phyloP scores from a whole-genome alignment of 768 basidiomycete genomes.

The Russula olivacea region DNA sequence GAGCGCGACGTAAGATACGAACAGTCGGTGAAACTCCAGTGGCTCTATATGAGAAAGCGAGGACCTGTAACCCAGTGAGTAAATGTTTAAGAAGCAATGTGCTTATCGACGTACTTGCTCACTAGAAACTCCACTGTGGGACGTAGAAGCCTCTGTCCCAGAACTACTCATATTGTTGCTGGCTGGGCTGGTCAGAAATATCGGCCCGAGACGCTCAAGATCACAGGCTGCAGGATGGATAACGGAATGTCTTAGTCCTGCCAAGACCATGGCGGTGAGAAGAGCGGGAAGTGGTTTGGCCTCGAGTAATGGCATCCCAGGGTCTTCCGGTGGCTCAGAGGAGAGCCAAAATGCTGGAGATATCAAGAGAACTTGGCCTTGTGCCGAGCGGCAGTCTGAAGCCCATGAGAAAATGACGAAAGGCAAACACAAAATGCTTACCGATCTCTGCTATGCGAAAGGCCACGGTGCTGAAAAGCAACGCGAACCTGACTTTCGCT shows the following conservation, averaged over 20 bases:
- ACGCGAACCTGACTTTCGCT: constrained; percentile 6
- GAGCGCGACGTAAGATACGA: constrained; percentile 8
- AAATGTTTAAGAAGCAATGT: background rate
- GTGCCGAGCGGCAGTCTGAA: constrained; percentile 6
- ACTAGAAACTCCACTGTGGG: background rate
- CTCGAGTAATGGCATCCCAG: background rate
- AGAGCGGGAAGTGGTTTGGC: constrained; percentile 8
- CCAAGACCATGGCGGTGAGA: constrained; percentile 12
- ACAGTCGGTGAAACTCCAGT: background rate
- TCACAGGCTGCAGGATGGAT: constrained; percentile 7
- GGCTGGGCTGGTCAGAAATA: background rate
- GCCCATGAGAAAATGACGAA: background rate
- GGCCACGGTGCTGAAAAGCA: constrained; percentile 5
- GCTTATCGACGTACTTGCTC: constrained; percentile 8
- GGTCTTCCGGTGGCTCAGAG: background rate
- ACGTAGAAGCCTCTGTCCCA: background rate
- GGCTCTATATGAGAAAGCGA: constrained; percentile 3
- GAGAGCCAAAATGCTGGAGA: constrained; percentile 13
- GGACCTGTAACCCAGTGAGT: background rate
- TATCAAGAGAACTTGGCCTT: constrained; percentile 4
- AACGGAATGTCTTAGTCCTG: background rate
- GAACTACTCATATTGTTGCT: background rate
- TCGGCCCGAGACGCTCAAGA: background rate
- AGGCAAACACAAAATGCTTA: background rate
- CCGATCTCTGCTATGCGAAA: constrained; percentile 17